Conservation (phyloP, 1,284 basidiomycete genomes). For the Boletus mariae region DNA sequence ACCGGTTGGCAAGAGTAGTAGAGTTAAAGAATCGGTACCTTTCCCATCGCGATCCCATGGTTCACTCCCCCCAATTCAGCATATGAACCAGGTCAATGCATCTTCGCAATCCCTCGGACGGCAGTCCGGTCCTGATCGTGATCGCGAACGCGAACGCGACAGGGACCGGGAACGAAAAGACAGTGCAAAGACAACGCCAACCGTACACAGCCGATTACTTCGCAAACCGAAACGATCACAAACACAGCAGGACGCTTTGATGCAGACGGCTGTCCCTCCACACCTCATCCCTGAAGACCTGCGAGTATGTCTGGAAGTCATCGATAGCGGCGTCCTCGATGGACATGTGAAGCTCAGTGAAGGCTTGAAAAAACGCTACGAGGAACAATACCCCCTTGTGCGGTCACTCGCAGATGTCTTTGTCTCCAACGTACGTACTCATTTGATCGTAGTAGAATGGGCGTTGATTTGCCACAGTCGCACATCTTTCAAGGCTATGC, state of each 20-base stretch:
- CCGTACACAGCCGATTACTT: constrained; percentile 48
- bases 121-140: constrained; percentile 53
- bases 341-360: constrained; percentile 84
- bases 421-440: constrained; percentile 75
- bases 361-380: constrained; percentile 81
- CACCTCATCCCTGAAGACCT: constrained; percentile 83
- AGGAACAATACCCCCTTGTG: constrained; percentile 90
- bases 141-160: constrained; percentile 49
- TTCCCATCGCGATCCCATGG: constrained; percentile 78
- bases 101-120: constrained; percentile 70
- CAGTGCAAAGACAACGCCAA: constrained; percentile 42
- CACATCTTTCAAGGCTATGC: constrained; percentile 91
- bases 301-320: constrained; percentile 78
- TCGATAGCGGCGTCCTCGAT: constrained; percentile 79
- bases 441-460: constrained; percentile 4
- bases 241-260: constrained; percentile 43
- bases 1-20: constrained; percentile 37
- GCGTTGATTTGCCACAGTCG: constrained; percentile 50
- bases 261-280: constrained; percentile 59
- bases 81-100: constrained; percentile 44
- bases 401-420: constrained; percentile 91
- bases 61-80: constrained; percentile 69
- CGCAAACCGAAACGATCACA: constrained; percentile 67
- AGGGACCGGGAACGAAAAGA: constrained; percentile 51
- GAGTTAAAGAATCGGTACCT: constrained; percentile 46